Conservation (phyloP, 208 protist species). For the Acanthamoeba triangularis region DNA sequence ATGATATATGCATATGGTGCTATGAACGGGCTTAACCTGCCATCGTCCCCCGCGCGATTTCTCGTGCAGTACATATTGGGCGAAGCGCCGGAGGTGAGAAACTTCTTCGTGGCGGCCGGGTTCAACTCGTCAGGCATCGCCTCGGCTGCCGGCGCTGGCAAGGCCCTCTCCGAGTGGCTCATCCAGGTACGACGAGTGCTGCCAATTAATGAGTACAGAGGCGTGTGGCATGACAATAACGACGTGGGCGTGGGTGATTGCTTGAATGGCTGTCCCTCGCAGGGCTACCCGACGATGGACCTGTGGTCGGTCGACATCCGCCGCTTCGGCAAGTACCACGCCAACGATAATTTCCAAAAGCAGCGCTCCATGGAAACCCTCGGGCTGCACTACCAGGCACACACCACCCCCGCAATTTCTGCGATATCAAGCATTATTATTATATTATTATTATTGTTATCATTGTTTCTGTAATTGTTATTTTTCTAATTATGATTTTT, state of each 20-base stretch:
- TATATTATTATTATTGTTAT: no score
- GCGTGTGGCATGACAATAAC: not conserved
- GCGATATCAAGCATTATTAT: no score
- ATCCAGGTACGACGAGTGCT: not conserved
- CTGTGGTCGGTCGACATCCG: constrained; percentile 29
- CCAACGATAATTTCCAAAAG: not conserved
- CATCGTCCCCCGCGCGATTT: not conserved
- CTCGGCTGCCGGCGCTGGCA: not conserved
- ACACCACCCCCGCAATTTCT: not conserved
- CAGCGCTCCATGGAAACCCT: constrained; percentile 11
- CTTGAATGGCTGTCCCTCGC: not conserved
- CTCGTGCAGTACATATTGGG: not conserved
- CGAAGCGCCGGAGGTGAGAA: not conserved
- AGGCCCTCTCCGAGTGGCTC: constrained; percentile 33
- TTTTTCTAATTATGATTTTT: not conserved
- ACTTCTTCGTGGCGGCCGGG: constrained; percentile 3
- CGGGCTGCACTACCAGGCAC: not conserved
- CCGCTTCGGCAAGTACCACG: not conserved
- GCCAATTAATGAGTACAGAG: not conserved
- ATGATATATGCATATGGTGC: no score
- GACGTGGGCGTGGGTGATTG: not conserved
- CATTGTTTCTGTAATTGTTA: not conserved
- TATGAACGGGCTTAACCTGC: not conserved
- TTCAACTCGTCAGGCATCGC: constrained; percentile 35
- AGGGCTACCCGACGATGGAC: constrained; percentile 19